Percentiles rank a stretch among this genome's conserved stretches.
These are phyloP conservation scores for Calophaca sinica DNA, from an alignment of 306 rosid species.

Conservation along the genomic window DNA sequence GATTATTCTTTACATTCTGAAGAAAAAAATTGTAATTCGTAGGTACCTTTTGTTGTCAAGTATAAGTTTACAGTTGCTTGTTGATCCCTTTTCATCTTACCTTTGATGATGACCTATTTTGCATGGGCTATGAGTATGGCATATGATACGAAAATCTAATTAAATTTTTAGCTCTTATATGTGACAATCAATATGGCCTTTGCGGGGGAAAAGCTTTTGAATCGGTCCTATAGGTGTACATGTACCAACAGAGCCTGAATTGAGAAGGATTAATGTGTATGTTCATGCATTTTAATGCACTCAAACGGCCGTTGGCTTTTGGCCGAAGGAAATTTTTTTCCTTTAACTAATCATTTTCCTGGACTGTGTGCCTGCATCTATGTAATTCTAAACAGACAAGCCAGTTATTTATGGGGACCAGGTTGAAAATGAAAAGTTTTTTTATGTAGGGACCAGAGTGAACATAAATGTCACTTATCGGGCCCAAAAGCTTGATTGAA, in stretches of 20 bases:
- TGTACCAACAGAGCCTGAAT: not conserved
- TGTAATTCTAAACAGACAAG: not conserved
- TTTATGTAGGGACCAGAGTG: not conserved
- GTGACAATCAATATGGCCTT: not conserved
- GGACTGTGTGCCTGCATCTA: not conserved
- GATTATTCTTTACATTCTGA: not conserved
- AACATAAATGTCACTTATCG: not conserved
- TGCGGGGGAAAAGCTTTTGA: not conserved
- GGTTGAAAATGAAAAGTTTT: not conserved
- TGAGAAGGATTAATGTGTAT: slow-evolving; percentile 1
- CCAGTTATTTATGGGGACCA: not conserved
- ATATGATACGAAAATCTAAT: not conserved
- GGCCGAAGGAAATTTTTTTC: not conserved
- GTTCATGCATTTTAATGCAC: not conserved
- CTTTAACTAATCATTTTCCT: too few relatives aligned
- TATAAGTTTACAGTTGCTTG: not conserved
- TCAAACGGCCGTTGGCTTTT: not conserved
- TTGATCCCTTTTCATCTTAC: not conserved
- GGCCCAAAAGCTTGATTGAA: not conserved
- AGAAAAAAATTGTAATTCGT: not conserved
- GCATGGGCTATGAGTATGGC: not conserved
- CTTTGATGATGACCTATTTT: not conserved
- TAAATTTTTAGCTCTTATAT: not conserved
- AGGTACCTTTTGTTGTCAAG: not conserved
- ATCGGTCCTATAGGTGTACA: not conserved